These are phyloP conservation scores for Phaffia rhodozyma DNA, from an alignment of 1,284 basidiomycete species.

Conservation along the genomic window DNA sequence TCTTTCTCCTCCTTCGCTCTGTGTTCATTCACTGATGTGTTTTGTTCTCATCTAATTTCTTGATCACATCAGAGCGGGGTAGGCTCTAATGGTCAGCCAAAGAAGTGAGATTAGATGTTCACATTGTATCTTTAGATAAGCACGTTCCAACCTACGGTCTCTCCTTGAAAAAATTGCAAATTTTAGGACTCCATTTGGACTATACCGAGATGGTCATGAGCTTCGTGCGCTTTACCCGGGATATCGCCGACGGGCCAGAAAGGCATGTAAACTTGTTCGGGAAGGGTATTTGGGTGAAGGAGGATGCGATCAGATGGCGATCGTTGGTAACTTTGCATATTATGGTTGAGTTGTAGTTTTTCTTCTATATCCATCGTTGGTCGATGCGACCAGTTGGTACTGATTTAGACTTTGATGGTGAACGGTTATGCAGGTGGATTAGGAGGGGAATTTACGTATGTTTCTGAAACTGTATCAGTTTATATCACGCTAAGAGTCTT, in stretches of 20 bases:
- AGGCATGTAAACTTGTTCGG: slow-evolving; percentile 50
- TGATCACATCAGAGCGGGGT: slow-evolving; percentile 50
- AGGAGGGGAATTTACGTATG: slow-evolving; percentile 70
- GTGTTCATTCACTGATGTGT: background rate
- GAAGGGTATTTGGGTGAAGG: slow-evolving; percentile 27
- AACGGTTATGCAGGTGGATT: slow-evolving; percentile 45
- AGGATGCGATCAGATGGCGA: slow-evolving; percentile 63
- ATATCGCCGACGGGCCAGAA: slow-evolving; percentile 52
- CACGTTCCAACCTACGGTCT: too few species aligned
- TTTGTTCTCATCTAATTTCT: background rate
- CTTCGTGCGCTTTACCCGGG: slow-evolving; percentile 63
- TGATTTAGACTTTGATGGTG: background rate
- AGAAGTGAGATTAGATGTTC: slow-evolving; percentile 42
- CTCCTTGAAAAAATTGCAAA: background rate
- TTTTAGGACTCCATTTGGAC: slow-evolving; percentile 57
- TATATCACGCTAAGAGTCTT: background rate
- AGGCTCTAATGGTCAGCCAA: slow-evolving; percentile 54
- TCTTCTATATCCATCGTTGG: background rate
- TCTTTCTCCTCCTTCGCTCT: background rate
- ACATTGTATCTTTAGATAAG: background rate
- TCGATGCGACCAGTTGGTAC: background rate
- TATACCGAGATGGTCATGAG: slow-evolving; percentile 67
- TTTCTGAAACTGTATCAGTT: slow-evolving; percentile 14
- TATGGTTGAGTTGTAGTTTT: background rate
- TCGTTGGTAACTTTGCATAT: slow-evolving; percentile 46